Base-by-base conservation (phyloP, 164 flowering plant species). In the Magnolia changhungtana region DNA sequence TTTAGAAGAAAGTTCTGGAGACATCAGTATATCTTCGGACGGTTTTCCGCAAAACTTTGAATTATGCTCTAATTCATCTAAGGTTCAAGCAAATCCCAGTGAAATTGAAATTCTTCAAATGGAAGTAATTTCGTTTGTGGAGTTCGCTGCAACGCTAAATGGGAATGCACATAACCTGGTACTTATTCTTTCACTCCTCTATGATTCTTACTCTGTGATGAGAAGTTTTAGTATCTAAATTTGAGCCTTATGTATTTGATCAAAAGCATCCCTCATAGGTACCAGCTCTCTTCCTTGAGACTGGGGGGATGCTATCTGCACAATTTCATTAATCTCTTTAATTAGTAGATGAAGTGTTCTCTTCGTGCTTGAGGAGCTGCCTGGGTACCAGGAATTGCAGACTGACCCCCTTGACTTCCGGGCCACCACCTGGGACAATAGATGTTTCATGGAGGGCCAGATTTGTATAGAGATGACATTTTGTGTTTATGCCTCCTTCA, bases 91-190 rank as follows among this genome's bases (percentile, higher is more conserved):
- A n/a, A 81, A 81, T 73, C 65, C 73, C 66, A 71, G 71, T 77
- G 91, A 87, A 74, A 77, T 80, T 78, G 89, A 85, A 75, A 78
- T 74, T 81, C 83, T 94, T 67, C 97, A 92, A 80, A 86, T 85
- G 87, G 97, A 91, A 83, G 83, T 91, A 23, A 79, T 96, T 74
- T 91, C 97, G 55, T 85, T 96, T 81, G 88, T 91, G 67, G 98
- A 94, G 84, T 88, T 86, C 77, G 92, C 91, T 59, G 98, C 98
- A 80, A 92, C 97, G 76, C 85, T 87, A 67, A 81, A 73, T 83
- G 93, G 85, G 67, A 87, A 77, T 78, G 75, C 82, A 27, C 94
- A 92, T 79, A 96, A 94, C 78, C 77, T 89, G 95, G 99, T 94
- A 86, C 59, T 84, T 71, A 67, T 76, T 82, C 55, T 67, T 72